Evolutionary conservation across 1,139 yeast genomes (phyloP).

Genomic region (Spathaspora sp.): DNA sequence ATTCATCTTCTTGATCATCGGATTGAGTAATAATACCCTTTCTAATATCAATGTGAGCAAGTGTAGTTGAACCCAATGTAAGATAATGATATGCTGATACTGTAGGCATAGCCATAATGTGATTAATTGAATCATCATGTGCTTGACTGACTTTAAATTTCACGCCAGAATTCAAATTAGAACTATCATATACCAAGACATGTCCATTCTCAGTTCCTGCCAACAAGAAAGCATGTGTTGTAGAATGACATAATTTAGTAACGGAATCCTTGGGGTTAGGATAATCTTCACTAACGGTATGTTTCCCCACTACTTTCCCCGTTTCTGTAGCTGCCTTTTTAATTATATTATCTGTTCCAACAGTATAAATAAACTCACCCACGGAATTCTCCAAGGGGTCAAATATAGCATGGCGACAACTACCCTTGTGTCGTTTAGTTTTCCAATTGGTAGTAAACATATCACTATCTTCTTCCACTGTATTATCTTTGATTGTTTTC

Average conservation of each 20-base stretch:
- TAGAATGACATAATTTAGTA: conserved; percentile 63
- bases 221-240: conserved; percentile 63
- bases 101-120: conserved; percentile 64
- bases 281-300: conserved; percentile 27
- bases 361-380: conserved; percentile 60
- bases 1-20: conserved; percentile 93
- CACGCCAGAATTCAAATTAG: conserved; percentile 38
- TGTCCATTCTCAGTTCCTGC: conserved; percentile 83
- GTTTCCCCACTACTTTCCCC: conserved; percentile 73
- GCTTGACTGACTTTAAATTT: conserved; percentile 48
- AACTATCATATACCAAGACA: conserved; percentile 60
- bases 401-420: conserved; percentile 74
- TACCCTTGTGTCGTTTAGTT: conserved; percentile 87
- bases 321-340: conserved; percentile 72
- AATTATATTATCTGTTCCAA: conserved; percentile 78
- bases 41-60: conserved; percentile 77
- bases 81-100: conserved; percentile 79
- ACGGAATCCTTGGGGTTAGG: conserved; percentile 34
- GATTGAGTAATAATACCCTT: conserved; percentile 63
- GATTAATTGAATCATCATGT: conserved; percentile 78
- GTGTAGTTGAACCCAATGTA: conserved; percentile 79
- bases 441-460: conserved; percentile 59
- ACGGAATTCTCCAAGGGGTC: conserved; percentile 48
- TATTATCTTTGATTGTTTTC: conserved; percentile 42
- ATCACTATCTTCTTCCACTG: conserved; percentile 27